These are phyloP conservation scores for Emergomyces africanus DNA, from an alignment of 2,329 filamentous ascomycete species.

Conservation along the genomic window DNA sequence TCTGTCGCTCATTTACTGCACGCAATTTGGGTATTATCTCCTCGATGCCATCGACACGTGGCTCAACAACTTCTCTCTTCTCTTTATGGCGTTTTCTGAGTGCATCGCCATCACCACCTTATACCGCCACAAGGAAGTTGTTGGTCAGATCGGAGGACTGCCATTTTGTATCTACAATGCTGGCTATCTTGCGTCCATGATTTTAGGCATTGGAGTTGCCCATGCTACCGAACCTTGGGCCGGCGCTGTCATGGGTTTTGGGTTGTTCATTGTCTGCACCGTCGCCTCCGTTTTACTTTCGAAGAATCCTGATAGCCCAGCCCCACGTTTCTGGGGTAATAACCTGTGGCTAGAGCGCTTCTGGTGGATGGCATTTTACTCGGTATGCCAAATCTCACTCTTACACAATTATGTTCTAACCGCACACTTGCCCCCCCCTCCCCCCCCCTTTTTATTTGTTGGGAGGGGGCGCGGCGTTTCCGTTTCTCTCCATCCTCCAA, in stretches of 20 bases:
- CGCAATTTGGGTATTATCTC: constrained; percentile 42
- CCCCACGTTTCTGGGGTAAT: background rate
- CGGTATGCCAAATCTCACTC: background rate
- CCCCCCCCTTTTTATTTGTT: too few relatives aligned
- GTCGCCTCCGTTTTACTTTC: background rate
- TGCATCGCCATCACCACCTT: constrained; percentile 39
- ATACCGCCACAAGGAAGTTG: constrained; percentile 41
- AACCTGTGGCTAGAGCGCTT: background rate
- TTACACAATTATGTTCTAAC: too few relatives aligned
- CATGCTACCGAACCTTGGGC: constrained; percentile 19
- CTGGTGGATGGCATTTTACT: background rate
- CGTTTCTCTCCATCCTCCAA: background rate
- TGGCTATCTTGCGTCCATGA: constrained; percentile 38
- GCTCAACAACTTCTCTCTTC: constrained; percentile 42
- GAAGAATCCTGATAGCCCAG: background rate
- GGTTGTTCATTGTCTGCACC: background rate
- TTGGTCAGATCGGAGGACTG: constrained; percentile 33
- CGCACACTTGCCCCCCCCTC: background rate
- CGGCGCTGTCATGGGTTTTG: background rate
- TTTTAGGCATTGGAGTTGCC: constrained; percentile 34
- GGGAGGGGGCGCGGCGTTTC: too few relatives aligned
- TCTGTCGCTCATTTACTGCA: constrained; percentile 44
- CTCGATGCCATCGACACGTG: constrained; percentile 41
- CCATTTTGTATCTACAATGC: constrained; percentile 37
- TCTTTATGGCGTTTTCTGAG: constrained; percentile 44